Evolutionary conservation across 257 asterid genomes (phyloP).

Genomic region (Solanum medicagineum): DNA sequence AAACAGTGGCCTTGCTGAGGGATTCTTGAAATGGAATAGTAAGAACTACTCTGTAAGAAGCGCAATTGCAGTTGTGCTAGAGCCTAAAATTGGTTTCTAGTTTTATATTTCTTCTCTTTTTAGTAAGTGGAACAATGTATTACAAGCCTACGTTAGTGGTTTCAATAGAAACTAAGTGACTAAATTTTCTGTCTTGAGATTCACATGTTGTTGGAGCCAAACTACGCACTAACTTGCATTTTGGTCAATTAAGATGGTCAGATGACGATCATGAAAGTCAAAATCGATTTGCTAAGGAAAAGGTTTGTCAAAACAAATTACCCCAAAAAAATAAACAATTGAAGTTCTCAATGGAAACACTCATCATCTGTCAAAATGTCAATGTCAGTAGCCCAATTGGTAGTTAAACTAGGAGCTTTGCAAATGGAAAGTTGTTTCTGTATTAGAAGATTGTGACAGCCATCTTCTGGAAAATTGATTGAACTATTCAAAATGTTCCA

Average conservation of each 20-base stretch:
- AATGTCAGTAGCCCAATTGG: neutral
- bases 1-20: slow-evolving; percentile 8
- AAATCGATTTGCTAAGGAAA: neutral
- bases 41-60: slow-evolving; percentile 18
- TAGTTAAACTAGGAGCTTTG: neutral
- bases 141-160: neutral
- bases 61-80: slow-evolving; percentile 13
- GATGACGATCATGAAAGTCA: no score
- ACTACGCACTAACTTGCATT: no score
- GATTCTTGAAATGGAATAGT: slow-evolving; percentile 32
- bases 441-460: no score
- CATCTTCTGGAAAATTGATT: no score
- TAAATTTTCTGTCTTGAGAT: no score
- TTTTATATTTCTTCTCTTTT: neutral
- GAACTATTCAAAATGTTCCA: no score
- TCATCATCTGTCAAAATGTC: neutral
- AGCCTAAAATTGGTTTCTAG: neutral
- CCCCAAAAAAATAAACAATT: no score
- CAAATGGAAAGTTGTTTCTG: no score
- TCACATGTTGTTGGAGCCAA: no score
- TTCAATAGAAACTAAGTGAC: neutral
- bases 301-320: neutral
- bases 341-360: neutral
- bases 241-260: no score
- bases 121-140: neutral